Evolutionary conservation across 345 rosid species (phyloP), one percentile per base, ranked within the genome.

Genomic region (Brassica carinata): DNA sequence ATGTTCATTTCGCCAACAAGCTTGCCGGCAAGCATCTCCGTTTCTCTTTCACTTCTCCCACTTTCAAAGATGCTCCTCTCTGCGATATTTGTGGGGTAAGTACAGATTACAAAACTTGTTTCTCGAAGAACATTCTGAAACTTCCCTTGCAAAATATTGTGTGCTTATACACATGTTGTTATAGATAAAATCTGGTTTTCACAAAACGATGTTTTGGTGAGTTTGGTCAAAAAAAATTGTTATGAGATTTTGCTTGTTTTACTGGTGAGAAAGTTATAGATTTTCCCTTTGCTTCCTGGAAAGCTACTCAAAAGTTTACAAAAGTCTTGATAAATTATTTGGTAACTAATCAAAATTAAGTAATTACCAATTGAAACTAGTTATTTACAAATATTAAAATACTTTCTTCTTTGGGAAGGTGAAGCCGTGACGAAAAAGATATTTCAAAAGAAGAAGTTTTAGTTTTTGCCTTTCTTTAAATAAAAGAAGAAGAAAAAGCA

Each of bases 81-180:
- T 92, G 97, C 67, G 97, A 92, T 73, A 85, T 88, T 63, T 92
- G 97, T 23, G 87, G 82, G 97, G 97, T 92, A 57, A 13, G 19
- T 40, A 9, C 48, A 40, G 48, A 40, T 40, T 40, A 40, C 3
- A 45, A 45, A 45, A 11, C 53, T 45, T 45, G 53, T 45, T 45
- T 45, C 5, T 45, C 53, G 15, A 11, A 45, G 53, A 11, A 45
- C 53, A 3, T 45, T 45, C 53, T 45, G 53, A 45, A 45, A 45
- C 53, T 45, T 45, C 53, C n/a, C n/a, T 45, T 45, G 15, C n/a
- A 45, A 45, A 45, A 45, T 45, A 45, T 11, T 11, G 51, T 43
- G 51, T 10, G 14, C 45, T 38, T 38, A 40, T 40, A 45, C 53
- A 45, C 53, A 45, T 45, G 53, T 45, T 13, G 14, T 17, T 48